Conservation (phyloP, 495 filamentous ascomycete genomes). For the Tuber magnatum region DNA sequence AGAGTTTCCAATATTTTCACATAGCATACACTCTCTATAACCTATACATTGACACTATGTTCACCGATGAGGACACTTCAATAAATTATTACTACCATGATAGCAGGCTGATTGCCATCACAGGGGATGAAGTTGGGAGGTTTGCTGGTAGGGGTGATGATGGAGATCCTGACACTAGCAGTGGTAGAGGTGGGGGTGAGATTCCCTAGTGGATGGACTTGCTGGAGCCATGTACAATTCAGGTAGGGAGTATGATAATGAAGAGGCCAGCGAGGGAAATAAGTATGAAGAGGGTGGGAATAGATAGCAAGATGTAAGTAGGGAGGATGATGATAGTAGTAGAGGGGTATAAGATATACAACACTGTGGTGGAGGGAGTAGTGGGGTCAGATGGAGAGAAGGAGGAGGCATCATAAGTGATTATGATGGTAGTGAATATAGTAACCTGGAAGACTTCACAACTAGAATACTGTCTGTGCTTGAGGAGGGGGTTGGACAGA, state of each 20-base stretch:
- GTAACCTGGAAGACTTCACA: constrained; percentile 41
- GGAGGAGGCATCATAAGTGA: constrained; percentile 45
- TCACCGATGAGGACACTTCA: constrained; percentile 25
- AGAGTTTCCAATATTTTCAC: too few relatives aligned
- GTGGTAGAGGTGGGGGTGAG: constrained; percentile 54
- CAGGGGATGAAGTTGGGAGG: constrained; percentile 6
- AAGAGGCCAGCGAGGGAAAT: constrained; percentile 45
- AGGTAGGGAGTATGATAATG: constrained; percentile 57
- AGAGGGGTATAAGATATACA: not conserved
- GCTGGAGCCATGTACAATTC: constrained; percentile 54
- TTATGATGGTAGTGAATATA: constrained; percentile 58
- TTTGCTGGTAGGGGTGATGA: not conserved
- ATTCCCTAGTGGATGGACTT: constrained; percentile 76
- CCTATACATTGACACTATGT: constrained; percentile 18
- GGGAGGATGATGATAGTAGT: not conserved
- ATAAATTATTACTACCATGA: constrained; percentile 31
- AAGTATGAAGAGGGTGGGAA: constrained; percentile 16
- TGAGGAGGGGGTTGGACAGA: constrained; percentile 40
- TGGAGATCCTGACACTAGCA: not conserved
- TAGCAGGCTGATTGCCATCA: constrained; percentile 24
- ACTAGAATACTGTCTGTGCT: constrained; percentile 23
- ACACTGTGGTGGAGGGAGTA: not conserved
- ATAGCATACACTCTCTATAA: constrained; percentile 30
- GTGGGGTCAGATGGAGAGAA: not conserved
- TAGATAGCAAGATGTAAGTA: not conserved